Evolutionary conservation across 2,329 filamentous ascomycete genomes (phyloP), one percentile per base, ranked within the genome.

Genomic region (Penicillium sp.): DNA sequence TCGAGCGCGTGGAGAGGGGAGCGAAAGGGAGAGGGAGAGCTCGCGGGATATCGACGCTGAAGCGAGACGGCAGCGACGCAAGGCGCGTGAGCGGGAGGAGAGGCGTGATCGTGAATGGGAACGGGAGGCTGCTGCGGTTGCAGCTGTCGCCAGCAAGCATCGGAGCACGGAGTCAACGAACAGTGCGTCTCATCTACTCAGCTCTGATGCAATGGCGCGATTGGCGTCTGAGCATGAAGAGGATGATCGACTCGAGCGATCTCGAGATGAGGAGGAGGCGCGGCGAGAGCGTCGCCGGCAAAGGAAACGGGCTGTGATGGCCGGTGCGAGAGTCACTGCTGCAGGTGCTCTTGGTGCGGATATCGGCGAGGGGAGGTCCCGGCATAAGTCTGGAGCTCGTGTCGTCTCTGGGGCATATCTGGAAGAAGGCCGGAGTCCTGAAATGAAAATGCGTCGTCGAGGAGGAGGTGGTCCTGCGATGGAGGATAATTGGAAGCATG

Each of bases 351-450:
- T 69, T 47, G 63, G 55, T 49, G 54, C 61, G 43, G 37, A 65
- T 51, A 4, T 72, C 58, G 34, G 59, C 25, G 67, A 68, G n/a
- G 65, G 75, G 35, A 67, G 71, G 47, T 72, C 77, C 11, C 72
- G 76, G 42, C 79, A 77, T 52, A 74, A 74, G 43, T 83, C 82
- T 64, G 85, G 86, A 69, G 82, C 82, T 58, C 79, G 89, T 61
- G 81, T 90, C n/a, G 87, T 89, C 20, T 91, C 89, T 63, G 89
- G 88, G 20, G 87, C 87, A 0, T 76, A 89, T 17, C 78, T 90
- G 66, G 89, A 91, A 69, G 89, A 91, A 72, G 89, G 88, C 0
- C 80, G 74, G 39, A 73, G 71, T 48, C 70, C 76, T 70, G 83
- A 72, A 79, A 83, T 74, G 77, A 83, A 70, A 64, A 75, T 79